These are phyloP conservation scores for Plasmodium berghei DNA, from an alignment of 169 alveolate species.

Conservation along the genomic window DNA sequence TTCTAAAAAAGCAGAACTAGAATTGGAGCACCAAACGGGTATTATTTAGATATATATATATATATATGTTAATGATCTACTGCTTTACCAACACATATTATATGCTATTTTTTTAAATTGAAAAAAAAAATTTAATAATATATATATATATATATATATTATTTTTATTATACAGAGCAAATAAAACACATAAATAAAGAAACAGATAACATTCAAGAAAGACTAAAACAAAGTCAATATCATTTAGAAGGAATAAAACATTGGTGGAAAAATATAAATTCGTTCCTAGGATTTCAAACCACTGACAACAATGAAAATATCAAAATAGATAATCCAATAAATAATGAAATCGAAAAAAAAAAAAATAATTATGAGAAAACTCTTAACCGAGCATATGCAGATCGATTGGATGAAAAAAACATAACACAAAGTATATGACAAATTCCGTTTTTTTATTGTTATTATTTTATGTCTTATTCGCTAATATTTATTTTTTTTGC, in stretches of 20 bases:
- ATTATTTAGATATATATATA: slow-evolving; percentile 1
- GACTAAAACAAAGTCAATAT: slow-evolving; percentile 62
- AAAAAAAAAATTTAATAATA: not conserved
- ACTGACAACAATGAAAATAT: slow-evolving; percentile 42
- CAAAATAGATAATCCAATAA: slow-evolving; percentile 23
- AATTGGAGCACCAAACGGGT: slow-evolving; percentile 76
- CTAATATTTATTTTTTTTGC: too few species aligned
- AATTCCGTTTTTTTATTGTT: too few species aligned
- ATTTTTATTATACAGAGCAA: slow-evolving; percentile 49
- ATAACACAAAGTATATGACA: slow-evolving; percentile 16
- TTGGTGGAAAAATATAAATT: slow-evolving; percentile 74
- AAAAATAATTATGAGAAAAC: slow-evolving; percentile 21
- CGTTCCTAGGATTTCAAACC: slow-evolving; percentile 54
- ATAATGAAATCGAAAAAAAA: slow-evolving; percentile 8
- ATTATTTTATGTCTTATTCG: too few species aligned
- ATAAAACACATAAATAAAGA: slow-evolving; percentile 70
- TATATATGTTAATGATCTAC: not conserved
- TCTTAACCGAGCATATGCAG: slow-evolving; percentile 6
- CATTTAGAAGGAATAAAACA: slow-evolving; percentile 73
- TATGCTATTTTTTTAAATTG: not conserved
- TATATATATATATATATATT: slow-evolving; percentile 7
- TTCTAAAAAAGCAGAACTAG: slow-evolving; percentile 76
- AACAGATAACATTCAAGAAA: slow-evolving; percentile 57
- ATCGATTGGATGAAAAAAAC: slow-evolving; percentile 1
- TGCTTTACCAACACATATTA: not conserved